phyloP scores from a whole-genome alignment of 2,329 filamentous ascomycete genomes.

The Lecanicillium sp. region DNA sequence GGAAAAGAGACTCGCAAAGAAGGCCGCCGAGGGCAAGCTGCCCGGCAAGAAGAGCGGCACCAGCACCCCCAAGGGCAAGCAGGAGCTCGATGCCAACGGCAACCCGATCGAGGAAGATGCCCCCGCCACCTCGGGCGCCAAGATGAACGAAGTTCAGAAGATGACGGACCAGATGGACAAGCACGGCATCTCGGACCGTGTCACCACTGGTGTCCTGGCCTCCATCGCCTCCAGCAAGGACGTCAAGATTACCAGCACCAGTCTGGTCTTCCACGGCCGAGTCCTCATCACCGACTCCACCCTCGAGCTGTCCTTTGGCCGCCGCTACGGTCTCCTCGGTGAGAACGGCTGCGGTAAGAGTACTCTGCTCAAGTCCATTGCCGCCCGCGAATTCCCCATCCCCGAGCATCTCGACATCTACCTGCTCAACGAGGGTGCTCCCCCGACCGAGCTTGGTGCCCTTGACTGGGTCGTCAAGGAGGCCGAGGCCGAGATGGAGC shows the following conservation, averaged over 20 bases:
- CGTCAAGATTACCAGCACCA: slow-evolving; percentile 92
- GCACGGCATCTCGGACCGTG: slow-evolving; percentile 90
- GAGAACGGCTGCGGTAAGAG: slow-evolving; percentile 99
- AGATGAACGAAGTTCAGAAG: slow-evolving; percentile 71
- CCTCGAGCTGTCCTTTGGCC: slow-evolving; percentile 85
- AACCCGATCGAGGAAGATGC: slow-evolving; percentile 47
- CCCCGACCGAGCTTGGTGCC: slow-evolving; percentile 78
- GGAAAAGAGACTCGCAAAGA: slow-evolving; percentile 64
- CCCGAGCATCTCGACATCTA: slow-evolving; percentile 98
- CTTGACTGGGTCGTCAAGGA: slow-evolving; percentile 96
- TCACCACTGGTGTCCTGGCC: slow-evolving; percentile 92
- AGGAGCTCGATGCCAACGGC: slow-evolving; percentile 60
- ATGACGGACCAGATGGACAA: slow-evolving; percentile 91
- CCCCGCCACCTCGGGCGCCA: slow-evolving; percentile 51
- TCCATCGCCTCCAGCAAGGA: slow-evolving; percentile 81
- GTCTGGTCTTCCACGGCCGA: slow-evolving; percentile 93
- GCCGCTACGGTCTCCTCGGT: slow-evolving; percentile 88
- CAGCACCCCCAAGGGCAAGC: slow-evolving; percentile 56
- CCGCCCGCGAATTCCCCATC: slow-evolving; percentile 87
- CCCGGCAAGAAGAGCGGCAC: slow-evolving; percentile 72
- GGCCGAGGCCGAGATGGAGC: slow-evolving; percentile 85
- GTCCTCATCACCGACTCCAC: slow-evolving; percentile 92
- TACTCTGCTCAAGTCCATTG: slow-evolving; percentile 92
- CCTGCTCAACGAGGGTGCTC: slow-evolving; percentile 93
- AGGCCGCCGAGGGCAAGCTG: slow-evolving; percentile 59